Percentiles rank a stretch among this genome's conserved stretches.
phyloP scores from a whole-genome alignment of 2,329 filamentous ascomycete species.

The Clarireedia homoeocarpa region DNA sequence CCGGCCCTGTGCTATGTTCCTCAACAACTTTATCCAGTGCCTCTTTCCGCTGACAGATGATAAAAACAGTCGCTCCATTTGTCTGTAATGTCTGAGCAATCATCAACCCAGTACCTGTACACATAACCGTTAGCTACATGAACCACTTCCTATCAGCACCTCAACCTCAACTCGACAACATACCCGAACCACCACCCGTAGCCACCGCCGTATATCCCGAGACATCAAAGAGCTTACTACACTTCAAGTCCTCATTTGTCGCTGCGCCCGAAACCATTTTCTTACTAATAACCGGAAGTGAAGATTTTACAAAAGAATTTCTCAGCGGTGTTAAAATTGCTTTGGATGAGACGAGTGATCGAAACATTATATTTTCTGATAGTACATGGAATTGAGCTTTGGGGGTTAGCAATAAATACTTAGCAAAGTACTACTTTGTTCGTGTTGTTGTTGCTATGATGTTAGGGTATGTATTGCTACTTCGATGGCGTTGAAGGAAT shows the following conservation, averaged over 20 bases:
- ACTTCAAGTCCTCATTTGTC: conserved; percentile 14
- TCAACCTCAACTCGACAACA: neutral
- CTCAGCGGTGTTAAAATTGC: neutral
- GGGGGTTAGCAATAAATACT: too few species aligned
- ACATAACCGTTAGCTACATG: neutral
- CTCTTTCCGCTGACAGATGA: conserved; percentile 20
- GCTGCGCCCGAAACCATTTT: conserved; percentile 14
- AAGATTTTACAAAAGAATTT: conserved; percentile 7
- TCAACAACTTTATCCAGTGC: conserved; percentile 29
- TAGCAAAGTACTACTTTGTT: too few species aligned
- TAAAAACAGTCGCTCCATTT: conserved; percentile 28
- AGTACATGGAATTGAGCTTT: too few species aligned
- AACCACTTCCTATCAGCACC: neutral
- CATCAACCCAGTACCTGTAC: conserved; percentile 25
- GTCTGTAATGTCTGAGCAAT: conserved; percentile 24
- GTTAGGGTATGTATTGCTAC: too few species aligned
- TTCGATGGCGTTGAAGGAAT: too few species aligned
- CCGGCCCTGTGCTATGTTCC: conserved; percentile 43
- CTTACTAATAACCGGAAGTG: conserved; percentile 1
- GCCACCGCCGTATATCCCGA: conserved; percentile 15
- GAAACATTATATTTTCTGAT: neutral
- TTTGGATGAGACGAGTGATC: neutral
- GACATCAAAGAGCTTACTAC: conserved; percentile 22
- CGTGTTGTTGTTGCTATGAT: too few species aligned
- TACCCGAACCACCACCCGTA: conserved; percentile 15